phyloP scores from a whole-genome alignment of 1,284 basidiomycete species.

The Cystobasidium pallidum region DNA sequence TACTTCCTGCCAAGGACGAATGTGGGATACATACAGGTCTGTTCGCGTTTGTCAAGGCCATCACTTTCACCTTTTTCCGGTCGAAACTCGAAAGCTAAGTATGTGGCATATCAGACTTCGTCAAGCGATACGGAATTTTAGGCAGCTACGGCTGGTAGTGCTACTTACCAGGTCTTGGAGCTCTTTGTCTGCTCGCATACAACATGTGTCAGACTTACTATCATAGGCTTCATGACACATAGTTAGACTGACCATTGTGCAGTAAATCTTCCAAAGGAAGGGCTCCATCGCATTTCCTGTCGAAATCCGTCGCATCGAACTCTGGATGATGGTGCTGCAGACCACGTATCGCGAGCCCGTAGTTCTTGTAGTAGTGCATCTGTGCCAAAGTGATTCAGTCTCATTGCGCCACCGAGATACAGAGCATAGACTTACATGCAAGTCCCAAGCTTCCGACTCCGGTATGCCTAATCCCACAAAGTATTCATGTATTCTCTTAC shows the following conservation, averaged over 20 bases:
- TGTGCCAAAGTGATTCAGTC: background rate
- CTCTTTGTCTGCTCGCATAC: conserved; percentile 13
- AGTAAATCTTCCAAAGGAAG: conserved; percentile 38
- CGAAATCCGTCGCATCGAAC: conserved; percentile 41
- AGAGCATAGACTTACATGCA: conserved; percentile 16
- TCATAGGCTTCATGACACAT: too few species aligned
- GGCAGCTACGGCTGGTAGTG: too few species aligned
- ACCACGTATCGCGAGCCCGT: conserved; percentile 39
- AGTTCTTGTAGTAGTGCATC: conserved; percentile 43
- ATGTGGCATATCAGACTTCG: background rate
- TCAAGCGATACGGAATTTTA: background rate
- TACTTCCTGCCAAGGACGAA: background rate
- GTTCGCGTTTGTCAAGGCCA: conserved; percentile 43
- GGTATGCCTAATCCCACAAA: conserved; percentile 35
- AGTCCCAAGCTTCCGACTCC: conserved; percentile 36
- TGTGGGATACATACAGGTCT: conserved; percentile 13
- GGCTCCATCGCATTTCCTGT: conserved; percentile 37
- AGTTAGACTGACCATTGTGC: background rate
- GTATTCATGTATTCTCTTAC: conserved; percentile 43
- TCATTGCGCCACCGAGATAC: background rate
- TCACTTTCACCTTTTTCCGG: conserved; percentile 36
- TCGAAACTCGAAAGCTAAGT: conserved; percentile 32
- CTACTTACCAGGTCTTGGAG: conserved; percentile 31
- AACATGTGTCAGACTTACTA: background rate
- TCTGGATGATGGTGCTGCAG: conserved; percentile 42